Evolutionary conservation across 495 filamentous ascomycete genomes (phyloP), one percentile per base, ranked within the genome.

Genomic region (Aspergillus baeticus): DNA sequence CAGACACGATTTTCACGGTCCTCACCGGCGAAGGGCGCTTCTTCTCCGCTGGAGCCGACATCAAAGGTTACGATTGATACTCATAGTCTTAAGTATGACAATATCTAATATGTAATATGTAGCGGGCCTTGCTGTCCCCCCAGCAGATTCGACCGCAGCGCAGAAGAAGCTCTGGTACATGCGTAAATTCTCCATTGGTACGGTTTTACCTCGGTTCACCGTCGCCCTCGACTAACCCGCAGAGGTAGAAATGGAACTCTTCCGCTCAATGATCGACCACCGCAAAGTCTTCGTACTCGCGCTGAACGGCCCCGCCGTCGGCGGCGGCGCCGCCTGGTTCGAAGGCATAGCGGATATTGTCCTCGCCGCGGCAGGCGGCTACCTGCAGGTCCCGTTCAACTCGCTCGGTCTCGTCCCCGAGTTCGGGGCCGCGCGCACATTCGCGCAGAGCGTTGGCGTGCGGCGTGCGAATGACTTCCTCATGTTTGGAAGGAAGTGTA

Each of bases 281-380:
- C 54, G 41, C 17, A 64, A 64, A 20, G 51, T 64, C 6, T 61
- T 64, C 36, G 62, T 64, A 23, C 33, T 64, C 5, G 62, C 62
- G 6, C 18, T 64, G 20, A 64, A 64, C 51, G 62, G 62, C 7
- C 54, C 61, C 21, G 61, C 29, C 2, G 61, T 64, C 18, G 61
- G 61, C 18, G 61, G 61, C 21, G 61, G 61, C 33, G 62, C 62
- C 31, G 62, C 62, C 45, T 64, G 62, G 62, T 64, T 64, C 58
- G 50, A 61, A 18, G 62, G 62, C 5, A 47, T 64, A n/a, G 62
- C 62, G 3, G 62, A 64, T 31, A 61, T 64, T 13, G 44, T 64
- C 44, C 37, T 64, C 21, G 58, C 54, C 21, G 57, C 58, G 1
- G 45, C 55, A n/a, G 57, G 29, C 33, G 49, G 54, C 11, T 64